Percentiles rank a stretch among this genome's conserved stretches.
Conservation (phyloP, 2,329 filamentous ascomycete species). For the Alternaria triticimaculans region DNA sequence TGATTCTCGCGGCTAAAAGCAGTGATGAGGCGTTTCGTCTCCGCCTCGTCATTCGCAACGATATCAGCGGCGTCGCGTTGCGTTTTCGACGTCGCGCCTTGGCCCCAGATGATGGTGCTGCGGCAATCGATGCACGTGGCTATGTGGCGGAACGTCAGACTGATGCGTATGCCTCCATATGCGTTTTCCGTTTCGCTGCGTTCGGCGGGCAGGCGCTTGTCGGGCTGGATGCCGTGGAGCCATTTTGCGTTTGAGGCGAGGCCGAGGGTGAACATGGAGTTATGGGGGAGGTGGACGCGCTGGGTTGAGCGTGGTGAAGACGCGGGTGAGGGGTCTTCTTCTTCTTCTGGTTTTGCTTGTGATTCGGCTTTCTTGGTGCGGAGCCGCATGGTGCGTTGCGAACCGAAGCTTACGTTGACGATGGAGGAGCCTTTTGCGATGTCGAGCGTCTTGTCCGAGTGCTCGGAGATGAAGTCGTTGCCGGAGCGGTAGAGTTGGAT, state of each 20-base stretch:
- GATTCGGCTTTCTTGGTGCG: constrained; percentile 75
- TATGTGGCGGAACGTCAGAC: constrained; percentile 88
- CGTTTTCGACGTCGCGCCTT: constrained; percentile 78
- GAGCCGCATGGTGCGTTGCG: constrained; percentile 87
- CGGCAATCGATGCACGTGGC: constrained; percentile 78
- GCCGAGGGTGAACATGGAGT: constrained; percentile 86
- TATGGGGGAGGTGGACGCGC: constrained; percentile 80
- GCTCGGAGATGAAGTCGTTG: constrained; percentile 91
- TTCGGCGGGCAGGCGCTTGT: constrained; percentile 74
- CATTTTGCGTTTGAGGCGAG: constrained; percentile 81
- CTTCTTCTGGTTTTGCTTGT: too few species aligned
- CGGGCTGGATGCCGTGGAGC: constrained; percentile 90
- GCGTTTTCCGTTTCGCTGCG: constrained; percentile 75
- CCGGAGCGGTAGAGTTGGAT: constrained; percentile 93
- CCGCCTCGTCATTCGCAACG: constrained; percentile 70
- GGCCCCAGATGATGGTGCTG: constrained; percentile 82
- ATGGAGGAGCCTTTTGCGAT: constrained; percentile 82
- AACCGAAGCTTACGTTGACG: constrained; percentile 92
- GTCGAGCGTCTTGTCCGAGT: constrained; percentile 96
- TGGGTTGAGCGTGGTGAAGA: too few species aligned
- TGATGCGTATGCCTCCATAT: constrained; percentile 79
- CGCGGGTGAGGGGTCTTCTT: too few species aligned
- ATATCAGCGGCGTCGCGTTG: constrained; percentile 66
- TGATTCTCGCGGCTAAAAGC: constrained; percentile 90
- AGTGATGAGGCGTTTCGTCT: constrained; percentile 72